A percentile compares a stretch with the other conserved stretches of the same genome.
Evolutionary conservation across 2,329 filamentous ascomycete species (phyloP).

Genomic region (Aspergillus sp.): DNA sequence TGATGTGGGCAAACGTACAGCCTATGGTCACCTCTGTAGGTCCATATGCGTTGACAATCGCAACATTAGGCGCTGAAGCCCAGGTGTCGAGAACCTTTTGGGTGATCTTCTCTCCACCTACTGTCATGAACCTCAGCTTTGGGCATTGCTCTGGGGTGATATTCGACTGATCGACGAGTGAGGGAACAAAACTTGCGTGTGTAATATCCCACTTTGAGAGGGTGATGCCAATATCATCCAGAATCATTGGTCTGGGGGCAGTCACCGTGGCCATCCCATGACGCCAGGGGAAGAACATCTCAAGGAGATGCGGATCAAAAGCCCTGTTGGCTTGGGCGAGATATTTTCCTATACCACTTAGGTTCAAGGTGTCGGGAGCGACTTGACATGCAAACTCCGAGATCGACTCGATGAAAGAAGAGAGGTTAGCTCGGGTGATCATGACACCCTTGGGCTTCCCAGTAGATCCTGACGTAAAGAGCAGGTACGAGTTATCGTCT

Average conservation of each 20-base stretch:
- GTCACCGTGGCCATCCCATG: slow-evolving; percentile 34
- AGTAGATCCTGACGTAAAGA: slow-evolving; percentile 93
- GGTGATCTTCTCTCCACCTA: slow-evolving; percentile 44
- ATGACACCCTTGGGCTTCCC: slow-evolving; percentile 96
- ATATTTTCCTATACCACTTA: slow-evolving; percentile 36
- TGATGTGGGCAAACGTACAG: slow-evolving; percentile 34
- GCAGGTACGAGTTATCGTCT: slow-evolving; percentile 52
- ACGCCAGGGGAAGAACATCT: slow-evolving; percentile 39
- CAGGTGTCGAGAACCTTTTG: slow-evolving; percentile 38
- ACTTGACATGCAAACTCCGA: slow-evolving; percentile 31
- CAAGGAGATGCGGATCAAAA: slow-evolving; percentile 37
- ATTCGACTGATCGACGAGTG: slow-evolving; percentile 31
- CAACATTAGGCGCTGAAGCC: slow-evolving; percentile 29
- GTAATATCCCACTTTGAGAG: slow-evolving; percentile 34
- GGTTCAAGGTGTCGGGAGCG: slow-evolving; percentile 29
- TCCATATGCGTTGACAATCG: slow-evolving; percentile 39
- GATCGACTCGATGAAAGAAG: slow-evolving; percentile 36
- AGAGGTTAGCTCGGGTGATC: slow-evolving; percentile 68
- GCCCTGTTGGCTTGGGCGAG: slow-evolving; percentile 40
- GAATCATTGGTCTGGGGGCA: slow-evolving; percentile 31
- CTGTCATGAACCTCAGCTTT: slow-evolving; percentile 34
- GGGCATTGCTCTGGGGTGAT: slow-evolving; percentile 30
- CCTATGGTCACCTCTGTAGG: slow-evolving; percentile 43
- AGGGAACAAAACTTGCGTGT: slow-evolving; percentile 38
- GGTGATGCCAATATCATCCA: slow-evolving; percentile 32